Evolutionary conservation across 495 filamentous ascomycete species (phyloP).

Genomic region (Penicillium lividum): DNA sequence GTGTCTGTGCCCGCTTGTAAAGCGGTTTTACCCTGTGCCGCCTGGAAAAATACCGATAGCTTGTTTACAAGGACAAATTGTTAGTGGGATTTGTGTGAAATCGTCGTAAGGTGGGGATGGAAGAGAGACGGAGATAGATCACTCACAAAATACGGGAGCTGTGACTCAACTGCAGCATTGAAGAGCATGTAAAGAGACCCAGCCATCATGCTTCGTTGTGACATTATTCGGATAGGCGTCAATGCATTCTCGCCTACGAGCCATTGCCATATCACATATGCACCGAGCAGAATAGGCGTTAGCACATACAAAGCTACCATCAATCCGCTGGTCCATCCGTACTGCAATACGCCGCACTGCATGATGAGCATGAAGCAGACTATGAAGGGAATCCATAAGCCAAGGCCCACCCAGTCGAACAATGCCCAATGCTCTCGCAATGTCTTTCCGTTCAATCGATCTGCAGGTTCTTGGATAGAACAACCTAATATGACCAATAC

Average conservation of each 20-base stretch:
- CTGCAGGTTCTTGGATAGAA: background rate
- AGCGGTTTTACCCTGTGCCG: too few relatives aligned
- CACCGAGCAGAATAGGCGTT: background rate
- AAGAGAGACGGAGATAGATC: too few relatives aligned
- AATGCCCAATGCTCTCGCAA: background rate
- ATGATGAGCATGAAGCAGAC: background rate
- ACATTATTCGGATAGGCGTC: background rate
- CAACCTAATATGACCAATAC: background rate
- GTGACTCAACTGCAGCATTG: background rate
- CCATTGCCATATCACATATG: background rate
- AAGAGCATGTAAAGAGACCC: background rate
- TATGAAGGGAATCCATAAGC: background rate
- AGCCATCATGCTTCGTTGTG: background rate
- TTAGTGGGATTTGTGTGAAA: background rate
- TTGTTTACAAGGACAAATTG: background rate
- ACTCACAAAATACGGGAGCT: background rate
- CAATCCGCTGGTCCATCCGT: background rate
- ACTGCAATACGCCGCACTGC: background rate
- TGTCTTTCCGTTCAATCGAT: background rate
- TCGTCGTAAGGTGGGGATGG: too few relatives aligned
- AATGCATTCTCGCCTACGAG: background rate
- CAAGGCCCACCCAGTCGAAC: background rate
- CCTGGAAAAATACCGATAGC: background rate
- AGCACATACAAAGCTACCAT: background rate
- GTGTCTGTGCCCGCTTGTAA: too few relatives aligned